Base-by-base conservation (phyloP, 2,329 filamentous ascomycete species). In the Claviceps sp. region DNA sequence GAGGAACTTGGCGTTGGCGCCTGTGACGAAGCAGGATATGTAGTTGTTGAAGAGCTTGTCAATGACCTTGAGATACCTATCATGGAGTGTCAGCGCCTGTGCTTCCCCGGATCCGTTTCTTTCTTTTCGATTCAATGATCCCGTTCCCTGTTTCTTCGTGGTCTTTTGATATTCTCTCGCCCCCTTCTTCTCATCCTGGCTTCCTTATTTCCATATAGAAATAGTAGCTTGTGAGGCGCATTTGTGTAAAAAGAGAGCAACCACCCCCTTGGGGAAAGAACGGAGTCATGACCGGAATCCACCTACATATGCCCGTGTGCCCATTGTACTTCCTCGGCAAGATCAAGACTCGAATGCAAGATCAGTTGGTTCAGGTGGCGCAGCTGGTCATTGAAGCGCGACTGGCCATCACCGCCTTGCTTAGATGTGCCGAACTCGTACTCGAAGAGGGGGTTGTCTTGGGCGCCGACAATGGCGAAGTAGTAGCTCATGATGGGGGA, bases 301-400 rank as follows among this genome's bases (percentile, higher is more conserved):
- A 65, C 75, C 57, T 72, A 94, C 89, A 95, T 85, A 60, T 87
- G 84, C 4, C 87, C 86, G 56, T 76, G 87, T 6, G 82, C 85
- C 91, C 93, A 98, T 71, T 97, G 93, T 34, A 91, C 82, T 69
- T 98, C 93, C 71, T 98, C 93, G 50, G 95, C 87, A 46, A 97
- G 88, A 68, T 98, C 93, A 53, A 98, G 75, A 58, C 87, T 87
- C 60, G 88, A 90, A 72, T 98, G 91, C 37, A 95, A 82, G 65
- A 97, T 89, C 73, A 98, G 97, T 69, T 96, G 93, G 72, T 96
- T 96, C 76, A 96, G 85, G 68, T 95, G 88, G 57, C 88, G 83
- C 51, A 91, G 86, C 63, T 94, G 84, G 58, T 95, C 87, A 54
- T 80, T 81, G 75, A 96, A 97, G 64, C 87, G 86, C 55, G 91